phyloP scores from a whole-genome alignment of 1,139 yeast species.

The Wickerhamomyces sp. region DNA sequence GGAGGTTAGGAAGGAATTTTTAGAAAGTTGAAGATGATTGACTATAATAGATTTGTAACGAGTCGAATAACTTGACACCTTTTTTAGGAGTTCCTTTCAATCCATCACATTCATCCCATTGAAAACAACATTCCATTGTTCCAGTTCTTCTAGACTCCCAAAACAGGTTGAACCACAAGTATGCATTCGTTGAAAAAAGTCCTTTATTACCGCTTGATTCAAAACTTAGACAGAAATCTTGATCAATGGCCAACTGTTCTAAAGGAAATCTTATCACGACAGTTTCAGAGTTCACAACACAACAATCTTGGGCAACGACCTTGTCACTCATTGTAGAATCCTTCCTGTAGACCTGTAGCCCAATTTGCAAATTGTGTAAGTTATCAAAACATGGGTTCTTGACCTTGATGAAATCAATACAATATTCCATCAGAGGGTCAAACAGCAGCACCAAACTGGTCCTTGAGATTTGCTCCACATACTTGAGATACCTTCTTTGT shows the following conservation, averaged over 20 bases:
- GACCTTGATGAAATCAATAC: slow-evolving; percentile 21
- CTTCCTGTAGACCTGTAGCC: neutral
- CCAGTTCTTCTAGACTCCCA: slow-evolving; percentile 23
- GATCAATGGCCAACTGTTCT: neutral
- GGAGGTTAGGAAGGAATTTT: slow-evolving; percentile 49
- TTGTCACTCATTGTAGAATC: neutral
- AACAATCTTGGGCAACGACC: neutral
- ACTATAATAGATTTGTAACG: slow-evolving; percentile 22
- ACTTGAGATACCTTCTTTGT: slow-evolving; percentile 62
- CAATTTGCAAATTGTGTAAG: neutral
- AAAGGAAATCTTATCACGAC: neutral
- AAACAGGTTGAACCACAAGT: slow-evolving; percentile 33
- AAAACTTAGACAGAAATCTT: slow-evolving; percentile 2
- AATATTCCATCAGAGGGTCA: slow-evolving; percentile 10
- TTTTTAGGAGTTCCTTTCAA: slow-evolving; percentile 51
- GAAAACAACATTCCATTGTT: slow-evolving; percentile 6
- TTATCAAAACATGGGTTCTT: slow-evolving; percentile 2
- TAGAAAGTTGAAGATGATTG: neutral
- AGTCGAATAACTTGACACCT: slow-evolving; percentile 51
- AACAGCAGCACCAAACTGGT: slow-evolving; percentile 23
- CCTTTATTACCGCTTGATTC: neutral
- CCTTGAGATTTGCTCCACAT: slow-evolving; percentile 50
- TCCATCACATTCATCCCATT: slow-evolving; percentile 70
- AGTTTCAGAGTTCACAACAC: neutral
- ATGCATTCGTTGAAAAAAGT: slow-evolving; percentile 14